Conservation (phyloP, 176 grass and related monocot species). For the Thalia dealbata region DNA sequence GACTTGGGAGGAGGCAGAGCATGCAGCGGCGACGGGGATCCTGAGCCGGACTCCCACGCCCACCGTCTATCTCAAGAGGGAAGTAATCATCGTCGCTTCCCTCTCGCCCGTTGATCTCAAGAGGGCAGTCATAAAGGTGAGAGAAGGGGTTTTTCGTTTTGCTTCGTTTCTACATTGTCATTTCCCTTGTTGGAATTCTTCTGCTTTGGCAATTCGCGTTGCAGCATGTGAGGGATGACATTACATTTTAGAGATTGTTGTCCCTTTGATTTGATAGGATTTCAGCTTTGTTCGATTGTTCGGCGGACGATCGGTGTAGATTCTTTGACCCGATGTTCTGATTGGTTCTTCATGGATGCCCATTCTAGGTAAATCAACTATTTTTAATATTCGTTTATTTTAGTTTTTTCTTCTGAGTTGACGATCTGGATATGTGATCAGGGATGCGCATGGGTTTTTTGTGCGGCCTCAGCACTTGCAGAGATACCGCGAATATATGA, state of each 20-base stretch:
- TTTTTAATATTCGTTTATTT: background rate
- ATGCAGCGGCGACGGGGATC: constrained; percentile 16
- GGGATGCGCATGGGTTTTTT: constrained; percentile 82
- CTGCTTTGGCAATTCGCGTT: background rate
- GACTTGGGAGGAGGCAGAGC: background rate
- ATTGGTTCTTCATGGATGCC: constrained; percentile 23
- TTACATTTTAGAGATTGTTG: background rate
- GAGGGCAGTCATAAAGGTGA: constrained; percentile 4
- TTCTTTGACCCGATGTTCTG: constrained; percentile 18
- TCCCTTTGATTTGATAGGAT: background rate
- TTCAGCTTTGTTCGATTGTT: background rate
- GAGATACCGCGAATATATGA: constrained; percentile 68
- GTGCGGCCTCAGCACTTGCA: constrained; percentile 91
- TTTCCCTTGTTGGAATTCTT: background rate
- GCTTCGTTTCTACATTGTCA: background rate
- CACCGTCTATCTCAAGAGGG: constrained; percentile 19
- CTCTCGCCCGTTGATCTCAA: constrained; percentile 16
- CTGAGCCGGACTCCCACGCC: constrained; percentile 11
- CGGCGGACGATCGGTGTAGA: constrained; percentile 11
- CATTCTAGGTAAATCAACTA: constrained; percentile 17
- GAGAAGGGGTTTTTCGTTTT: background rate
- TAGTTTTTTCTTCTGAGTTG: background rate
- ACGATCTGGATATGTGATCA: constrained; percentile 30
- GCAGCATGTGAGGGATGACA: background rate
- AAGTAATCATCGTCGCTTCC: background rate